phyloP scores from a whole-genome alignment of 148 eudicot genomes.

The Arbutus unedo region DNA sequence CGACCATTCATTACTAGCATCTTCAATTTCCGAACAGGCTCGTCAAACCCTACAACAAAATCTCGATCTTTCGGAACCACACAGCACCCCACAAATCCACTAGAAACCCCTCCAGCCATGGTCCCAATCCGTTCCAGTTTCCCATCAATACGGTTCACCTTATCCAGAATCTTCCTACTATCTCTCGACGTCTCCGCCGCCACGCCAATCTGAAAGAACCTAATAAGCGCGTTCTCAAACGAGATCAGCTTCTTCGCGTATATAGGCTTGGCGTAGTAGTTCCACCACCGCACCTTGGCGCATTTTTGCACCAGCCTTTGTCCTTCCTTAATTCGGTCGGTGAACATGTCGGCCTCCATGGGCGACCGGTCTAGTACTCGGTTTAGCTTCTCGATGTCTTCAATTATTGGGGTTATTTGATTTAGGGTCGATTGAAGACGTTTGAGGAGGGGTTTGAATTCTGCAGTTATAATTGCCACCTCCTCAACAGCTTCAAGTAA shows the following conservation, averaged over 20 bases:
- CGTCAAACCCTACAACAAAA: neutral
- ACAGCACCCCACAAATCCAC: constrained; percentile 6
- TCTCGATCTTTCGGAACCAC: neutral
- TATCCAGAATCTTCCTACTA: neutral
- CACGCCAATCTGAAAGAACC: constrained; percentile 22
- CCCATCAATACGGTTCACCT: neutral
- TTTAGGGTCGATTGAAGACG: neutral
- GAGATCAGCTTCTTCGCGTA: constrained; percentile 19
- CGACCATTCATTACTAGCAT: neutral
- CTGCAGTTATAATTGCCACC: neutral
- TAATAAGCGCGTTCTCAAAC: constrained; percentile 11
- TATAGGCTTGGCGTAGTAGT: neutral
- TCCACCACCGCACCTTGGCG: no score
- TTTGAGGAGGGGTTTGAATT: neutral
- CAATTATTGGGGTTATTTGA: neutral
- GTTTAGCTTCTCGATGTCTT: neutral
- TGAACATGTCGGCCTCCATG: no score
- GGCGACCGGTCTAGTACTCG: no score
- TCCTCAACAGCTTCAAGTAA: neutral
- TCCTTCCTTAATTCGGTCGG: no score
- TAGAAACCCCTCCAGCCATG: neutral
- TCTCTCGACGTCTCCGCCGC: neutral
- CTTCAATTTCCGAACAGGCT: neutral
- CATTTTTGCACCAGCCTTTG: no score
- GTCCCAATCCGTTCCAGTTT: neutral